phyloP scores from a whole-genome alignment of 2,329 filamentous ascomycete genomes.

The Talaromyces sp. region DNA sequence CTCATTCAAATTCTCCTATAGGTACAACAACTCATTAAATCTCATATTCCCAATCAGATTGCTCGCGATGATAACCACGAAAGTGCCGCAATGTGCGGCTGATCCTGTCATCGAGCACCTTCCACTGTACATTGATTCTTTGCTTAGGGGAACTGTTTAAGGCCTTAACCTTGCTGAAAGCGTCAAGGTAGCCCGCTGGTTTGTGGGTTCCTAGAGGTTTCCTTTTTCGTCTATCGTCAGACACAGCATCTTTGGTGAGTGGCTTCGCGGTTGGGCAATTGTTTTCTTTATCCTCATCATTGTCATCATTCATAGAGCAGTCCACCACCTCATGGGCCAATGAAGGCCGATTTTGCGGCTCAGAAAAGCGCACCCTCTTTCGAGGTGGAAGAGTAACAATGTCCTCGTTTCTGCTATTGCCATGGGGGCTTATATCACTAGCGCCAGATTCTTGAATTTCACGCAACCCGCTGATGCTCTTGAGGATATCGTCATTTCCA shows the following conservation, averaged over 20 bases:
- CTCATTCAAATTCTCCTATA: neutral
- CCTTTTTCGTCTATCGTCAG: neutral
- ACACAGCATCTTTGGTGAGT: neutral
- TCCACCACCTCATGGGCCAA: neutral
- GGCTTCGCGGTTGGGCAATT: neutral
- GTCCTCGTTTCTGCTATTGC: neutral
- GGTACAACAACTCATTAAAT: neutral
- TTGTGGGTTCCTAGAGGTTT: neutral
- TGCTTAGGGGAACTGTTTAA: neutral
- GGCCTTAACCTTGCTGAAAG: neutral
- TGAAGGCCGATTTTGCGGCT: neutral
- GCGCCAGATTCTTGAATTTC: neutral
- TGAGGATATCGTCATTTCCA: neutral
- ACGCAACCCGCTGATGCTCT: neutral
- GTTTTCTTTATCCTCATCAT: neutral
- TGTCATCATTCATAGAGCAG: neutral
- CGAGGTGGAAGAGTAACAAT: neutral
- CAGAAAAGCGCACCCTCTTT: neutral
- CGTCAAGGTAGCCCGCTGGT: neutral
- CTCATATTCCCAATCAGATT: constrained; percentile 27
- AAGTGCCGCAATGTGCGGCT: constrained; percentile 14
- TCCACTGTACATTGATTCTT: neutral
- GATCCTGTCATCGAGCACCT: neutral
- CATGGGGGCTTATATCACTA: neutral
- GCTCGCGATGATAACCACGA: constrained; percentile 24